A percentile compares a stretch with the other conserved stretches of the same genome.
Evolutionary conservation across 1,284 basidiomycete genomes (phyloP).

Genomic region (Cutaneotrichosporon cutaneum): DNA sequence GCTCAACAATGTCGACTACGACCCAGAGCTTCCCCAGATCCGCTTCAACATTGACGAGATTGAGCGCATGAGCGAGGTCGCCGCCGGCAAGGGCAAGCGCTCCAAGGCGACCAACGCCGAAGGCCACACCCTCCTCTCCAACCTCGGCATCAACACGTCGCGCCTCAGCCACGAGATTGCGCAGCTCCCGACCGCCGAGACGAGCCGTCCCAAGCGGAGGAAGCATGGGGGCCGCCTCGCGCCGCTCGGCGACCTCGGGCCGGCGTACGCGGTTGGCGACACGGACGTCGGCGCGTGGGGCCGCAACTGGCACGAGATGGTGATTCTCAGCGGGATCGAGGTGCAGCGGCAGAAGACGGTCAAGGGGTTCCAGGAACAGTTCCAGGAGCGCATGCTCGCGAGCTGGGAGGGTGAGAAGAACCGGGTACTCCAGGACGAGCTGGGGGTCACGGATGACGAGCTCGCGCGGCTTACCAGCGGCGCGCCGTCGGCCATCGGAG

Average conservation of each 20-base stretch:
- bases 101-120: constrained; percentile 33
- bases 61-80: constrained; percentile 46
- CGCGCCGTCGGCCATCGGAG: constrained; percentile 13
- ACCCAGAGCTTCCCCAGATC: constrained; percentile 48
- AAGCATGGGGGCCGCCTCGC: constrained; percentile 21
- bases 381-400: constrained; percentile 43
- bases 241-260: constrained; percentile 34
- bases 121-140: constrained; percentile 45
- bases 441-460: constrained; percentile 50
- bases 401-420: constrained; percentile 50
- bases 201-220: constrained; percentile 28
- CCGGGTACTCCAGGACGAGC: constrained; percentile 47
- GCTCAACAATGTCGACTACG: constrained; percentile 38
- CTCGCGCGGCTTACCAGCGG: constrained; percentile 31
- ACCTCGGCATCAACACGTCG: constrained; percentile 49
- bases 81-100: constrained; percentile 40
- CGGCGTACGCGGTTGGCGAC: constrained; percentile 36
- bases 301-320: constrained; percentile 51
- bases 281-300: constrained; percentile 47
- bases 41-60: constrained; percentile 50
- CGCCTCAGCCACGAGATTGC: constrained; percentile 46
- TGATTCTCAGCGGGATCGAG: constrained; percentile 49
- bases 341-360: constrained; percentile 48
- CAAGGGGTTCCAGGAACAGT: constrained; percentile 47
- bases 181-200: constrained; percentile 31